Conservation (phyloP, 345 rosid species). For the Salix exigua region DNA sequence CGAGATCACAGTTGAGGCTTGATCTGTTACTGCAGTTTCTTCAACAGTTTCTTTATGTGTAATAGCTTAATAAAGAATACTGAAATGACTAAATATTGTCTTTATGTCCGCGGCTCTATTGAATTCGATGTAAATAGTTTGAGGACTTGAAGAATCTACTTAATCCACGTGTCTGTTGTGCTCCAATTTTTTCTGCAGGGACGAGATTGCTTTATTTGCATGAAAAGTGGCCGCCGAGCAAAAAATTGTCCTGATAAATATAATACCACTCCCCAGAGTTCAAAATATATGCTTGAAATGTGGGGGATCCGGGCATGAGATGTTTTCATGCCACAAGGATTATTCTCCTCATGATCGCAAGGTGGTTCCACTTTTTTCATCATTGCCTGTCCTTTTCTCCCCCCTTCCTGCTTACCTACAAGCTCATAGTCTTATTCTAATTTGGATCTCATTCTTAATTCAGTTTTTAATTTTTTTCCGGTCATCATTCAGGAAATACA, state of each 20-base stretch:
- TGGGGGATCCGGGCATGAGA: slow-evolving; percentile 78
- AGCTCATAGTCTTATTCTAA: too few relatives aligned
- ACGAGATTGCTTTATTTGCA: slow-evolving; percentile 73
- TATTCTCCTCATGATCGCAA: slow-evolving; percentile 64
- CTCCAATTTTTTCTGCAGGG: slow-evolving; percentile 39
- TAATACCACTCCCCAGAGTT: slow-evolving; percentile 33
- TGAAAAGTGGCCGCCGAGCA: slow-evolving; percentile 66
- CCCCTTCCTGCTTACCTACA: not conserved
- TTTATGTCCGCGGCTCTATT: not conserved
- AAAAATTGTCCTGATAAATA: slow-evolving; percentile 77
- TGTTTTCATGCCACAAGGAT: slow-evolving; percentile 64
- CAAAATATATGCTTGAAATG: slow-evolving; percentile 70
- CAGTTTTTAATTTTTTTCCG: too few relatives aligned
- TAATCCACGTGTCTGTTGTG: not conserved
- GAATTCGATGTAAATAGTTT: not conserved
- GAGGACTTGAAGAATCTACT: not conserved
- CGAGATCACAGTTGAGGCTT: too few relatives aligned
- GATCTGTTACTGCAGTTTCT: too few relatives aligned
- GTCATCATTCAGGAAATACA: too few relatives aligned
- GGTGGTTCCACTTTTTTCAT: slow-evolving; percentile 36
- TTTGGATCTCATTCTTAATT: too few relatives aligned
- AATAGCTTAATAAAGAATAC: too few relatives aligned
- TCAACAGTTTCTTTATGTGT: too few relatives aligned
- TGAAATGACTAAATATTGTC: not conserved
- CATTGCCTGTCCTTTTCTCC: not conserved